Percentiles rank a stretch among this genome's conserved stretches.
Evolutionary conservation across 352 stramenopile genomes (phyloP).

Genomic region (Globisporangium orthogonon): DNA sequence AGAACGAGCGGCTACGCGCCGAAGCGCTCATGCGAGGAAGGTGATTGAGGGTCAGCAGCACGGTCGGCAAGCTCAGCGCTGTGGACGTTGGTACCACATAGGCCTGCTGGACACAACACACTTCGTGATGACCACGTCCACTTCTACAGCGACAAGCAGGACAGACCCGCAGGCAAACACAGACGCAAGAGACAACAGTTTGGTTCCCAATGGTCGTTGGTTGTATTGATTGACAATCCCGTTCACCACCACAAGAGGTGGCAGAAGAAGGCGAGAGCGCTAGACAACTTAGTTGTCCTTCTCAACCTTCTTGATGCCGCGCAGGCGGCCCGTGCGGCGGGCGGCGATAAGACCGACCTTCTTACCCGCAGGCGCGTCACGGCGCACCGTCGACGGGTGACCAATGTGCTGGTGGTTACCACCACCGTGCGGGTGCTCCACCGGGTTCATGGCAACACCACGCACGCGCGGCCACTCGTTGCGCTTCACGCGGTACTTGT

Average conservation of each 20-base stretch:
- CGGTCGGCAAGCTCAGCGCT: no score
- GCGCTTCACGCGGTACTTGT: conserved; percentile 82
- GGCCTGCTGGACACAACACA: no score
- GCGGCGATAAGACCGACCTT: conserved; percentile 99
- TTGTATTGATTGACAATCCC: conserved; percentile 39
- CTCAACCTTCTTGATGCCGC: conserved; percentile 97
- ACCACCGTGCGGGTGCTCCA: conserved; percentile 99
- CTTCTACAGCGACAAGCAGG: no score
- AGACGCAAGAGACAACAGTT: conserved; percentile 10
- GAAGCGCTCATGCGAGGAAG: conserved; percentile 21
- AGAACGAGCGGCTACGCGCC: conserved; percentile 19
- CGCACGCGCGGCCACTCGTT: conserved; percentile 99
- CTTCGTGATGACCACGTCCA: no score
- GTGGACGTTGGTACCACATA: no score
- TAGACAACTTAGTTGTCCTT: conserved; percentile 74
- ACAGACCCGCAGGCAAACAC: background rate
- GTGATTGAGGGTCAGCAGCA: background rate
- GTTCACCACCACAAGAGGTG: conserved; percentile 13
- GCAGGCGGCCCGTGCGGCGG: conserved; percentile 95
- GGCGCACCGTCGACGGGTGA: conserved; percentile 95
- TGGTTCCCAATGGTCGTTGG: conserved; percentile 17
- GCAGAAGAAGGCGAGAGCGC: conserved; percentile 4
- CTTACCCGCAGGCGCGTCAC: conserved; percentile 93
- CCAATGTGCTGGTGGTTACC: conserved; percentile 99
- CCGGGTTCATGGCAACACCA: conserved; percentile 99